Evolutionary conservation across 495 filamentous ascomycete genomes (phyloP), one percentile per base, ranked within the genome.

Genomic region (Aspergillus biplanus): DNA sequence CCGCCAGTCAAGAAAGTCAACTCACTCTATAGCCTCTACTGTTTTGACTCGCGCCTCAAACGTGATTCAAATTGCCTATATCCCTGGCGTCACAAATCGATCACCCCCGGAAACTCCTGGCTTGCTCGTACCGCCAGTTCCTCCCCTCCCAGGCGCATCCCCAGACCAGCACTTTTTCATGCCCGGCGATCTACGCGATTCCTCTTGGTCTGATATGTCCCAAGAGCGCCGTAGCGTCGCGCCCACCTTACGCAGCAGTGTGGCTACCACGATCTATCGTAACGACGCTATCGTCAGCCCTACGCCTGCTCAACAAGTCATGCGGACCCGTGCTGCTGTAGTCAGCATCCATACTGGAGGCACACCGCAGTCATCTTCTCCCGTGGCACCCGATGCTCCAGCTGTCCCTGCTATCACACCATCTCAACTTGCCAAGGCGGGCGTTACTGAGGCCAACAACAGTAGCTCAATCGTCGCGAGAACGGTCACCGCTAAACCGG

Each of bases 51-150:
- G 95, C 52, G 95, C 95, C 49, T 97, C 94, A 62, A 98, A 99
- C 78, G 92, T 99, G 72, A 99, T 99, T 64, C 95, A 98, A 77
- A 99, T 99, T 73, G 95, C 96, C 49, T 99, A 97, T 74, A 97
- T 99, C 66, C 95, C 95, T 53, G 95, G 95, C 50, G 93, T 98
- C 71, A 98, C 93, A 59, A 97, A 97, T 77, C 85, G 95, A 52
- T 92, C 93, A 5, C 87, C 89, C 2, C 90, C 91, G 9, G 85
- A 90, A 33, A 92, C 91, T 1, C 92, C 92, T 8, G 89, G 87
- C 37, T 79, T 92, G n/a, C 83, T 96, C 37, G 88, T 96, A 16
- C 93, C 92, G 32, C 95, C 95, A 0, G 92, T 99, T 12, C 95
- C 95, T 50, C 92, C 95, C 33, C 89, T 98, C 65, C 94, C 95